A percentile compares a stretch with the other conserved stretches of the same genome.
These are phyloP conservation scores for Annona squamosa DNA, from an alignment of 164 flowering plant species.

Conservation along the genomic window DNA sequence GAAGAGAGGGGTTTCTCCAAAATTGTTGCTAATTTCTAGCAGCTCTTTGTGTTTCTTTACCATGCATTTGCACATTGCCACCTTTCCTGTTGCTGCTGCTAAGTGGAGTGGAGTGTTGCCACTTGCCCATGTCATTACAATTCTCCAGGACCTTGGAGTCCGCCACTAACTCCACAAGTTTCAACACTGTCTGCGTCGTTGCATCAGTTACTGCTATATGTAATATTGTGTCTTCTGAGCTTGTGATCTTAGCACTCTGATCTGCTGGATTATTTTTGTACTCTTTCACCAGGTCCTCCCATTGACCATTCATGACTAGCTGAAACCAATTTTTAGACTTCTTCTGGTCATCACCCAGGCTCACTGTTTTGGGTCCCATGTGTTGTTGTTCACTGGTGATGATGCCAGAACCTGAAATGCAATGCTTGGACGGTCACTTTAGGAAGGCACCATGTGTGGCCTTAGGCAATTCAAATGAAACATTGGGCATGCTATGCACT, in stretches of 20 bases:
- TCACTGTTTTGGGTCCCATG: neutral
- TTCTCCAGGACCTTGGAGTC: neutral
- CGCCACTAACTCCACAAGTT: slow-evolving; percentile 7
- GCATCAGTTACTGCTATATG: slow-evolving; percentile 26
- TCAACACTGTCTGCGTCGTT: slow-evolving; percentile 6
- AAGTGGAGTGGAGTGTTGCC: slow-evolving; percentile 24
- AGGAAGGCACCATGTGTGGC: too few relatives aligned
- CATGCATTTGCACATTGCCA: slow-evolving; percentile 14
- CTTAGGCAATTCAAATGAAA: too few relatives aligned
- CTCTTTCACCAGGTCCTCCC: neutral
- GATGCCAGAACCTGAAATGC: too few relatives aligned
- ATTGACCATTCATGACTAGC: neutral
- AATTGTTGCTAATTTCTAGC: slow-evolving; percentile 5
- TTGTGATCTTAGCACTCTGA: neutral
- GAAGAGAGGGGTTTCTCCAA: slow-evolving; percentile 23
- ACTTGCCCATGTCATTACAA: slow-evolving; percentile 17
- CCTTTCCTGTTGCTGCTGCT: slow-evolving; percentile 21
- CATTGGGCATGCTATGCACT: too few relatives aligned
- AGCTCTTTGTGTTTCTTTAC: neutral
- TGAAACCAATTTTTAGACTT: neutral
- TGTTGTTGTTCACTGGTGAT: neutral
- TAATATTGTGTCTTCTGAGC: slow-evolving; percentile 25
- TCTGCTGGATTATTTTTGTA: neutral
- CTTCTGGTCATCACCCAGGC: neutral
- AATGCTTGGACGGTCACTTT: too few relatives aligned